Evolutionary conservation across 2,329 filamentous ascomycete genomes (phyloP), one percentile per base, ranked within the genome.

Genomic region (Scytalidium sp.): DNA sequence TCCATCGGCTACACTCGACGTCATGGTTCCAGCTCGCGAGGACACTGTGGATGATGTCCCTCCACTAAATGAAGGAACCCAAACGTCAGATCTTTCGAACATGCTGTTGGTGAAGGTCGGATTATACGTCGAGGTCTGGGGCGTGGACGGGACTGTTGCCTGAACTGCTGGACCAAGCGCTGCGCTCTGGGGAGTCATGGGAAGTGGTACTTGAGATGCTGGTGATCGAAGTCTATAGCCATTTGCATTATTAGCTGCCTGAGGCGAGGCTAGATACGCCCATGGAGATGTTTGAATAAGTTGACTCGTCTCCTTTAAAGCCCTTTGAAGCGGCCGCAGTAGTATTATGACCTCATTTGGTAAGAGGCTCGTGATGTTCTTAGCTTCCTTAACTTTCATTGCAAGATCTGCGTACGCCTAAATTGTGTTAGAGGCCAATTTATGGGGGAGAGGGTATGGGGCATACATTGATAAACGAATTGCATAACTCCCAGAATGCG

Each of bases 111-210:
- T 60, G 41, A 65, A 65, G 55, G 64, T 62, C 7, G 51, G 46
- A 29, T 55, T 56, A 43, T 61, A 66, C 2, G 62, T 51, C 9
- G 56, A 60, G 22, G 56, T 63, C 21, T 64, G 60, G 9, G 83
- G 83, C 0, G 83, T 89, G 2, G 80, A 88, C 3, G 90, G 88
- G 10, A 96, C 85, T 0, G 90, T 97, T 1, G 92, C 91, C 68
- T 96, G 91, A 48, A 91, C 89, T 19, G 92, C 92, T 5, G 92
- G 90, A 1, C 92, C 93, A 4, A 97, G 76, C 1, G 92, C 92
- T 15, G 91, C 92, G 60, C 89, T 94, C 54, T 96, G 80, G 7
- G 93, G 92, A 1, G 92, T 97, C 61, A 94, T 90, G 8, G 92
- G 91, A 32, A 91, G 71, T 10, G 80, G 75, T 9, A 79, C 72